Base-by-base conservation (phyloP, 768 basidiomycete genomes). In the Podaxis sp. region DNA sequence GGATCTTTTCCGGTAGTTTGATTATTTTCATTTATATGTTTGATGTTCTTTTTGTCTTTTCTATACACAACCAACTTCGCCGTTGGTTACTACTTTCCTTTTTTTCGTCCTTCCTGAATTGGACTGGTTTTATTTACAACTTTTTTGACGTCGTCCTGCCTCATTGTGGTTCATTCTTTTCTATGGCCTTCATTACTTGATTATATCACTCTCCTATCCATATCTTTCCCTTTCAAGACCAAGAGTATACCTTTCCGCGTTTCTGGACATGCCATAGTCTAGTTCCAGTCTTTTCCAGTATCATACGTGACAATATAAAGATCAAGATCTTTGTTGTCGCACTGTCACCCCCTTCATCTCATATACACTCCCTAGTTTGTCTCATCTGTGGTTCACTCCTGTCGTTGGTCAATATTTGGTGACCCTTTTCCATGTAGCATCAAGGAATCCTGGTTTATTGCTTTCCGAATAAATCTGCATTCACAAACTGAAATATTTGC, bases 1-100 rank as follows among this genome's bases (percentile, higher is more conserved):
- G 65, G 87, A 87, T 70, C 78, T 90, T 46, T 68, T 89, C 61
- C 84, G 73, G 65, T 74, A 66, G 51, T 52, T 60, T 56, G 49
- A 49, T 57, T 53, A 59, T 63, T 59, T 63, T 15, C 49, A 13
- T 15, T 46, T 59, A 24, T 52, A 28, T n/a, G 1, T 15, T 52
- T 46, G 28, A 26, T 28, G 11, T 58, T 30, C 39, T 53, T 28
- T 44, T 36, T 57, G 19, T 57, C 28, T 48, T 39, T 65, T 26
- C 40, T 59, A 17, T 26, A 7, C 44, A 13, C 48, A 40, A 57
- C 38, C 33, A 11, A 36, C 2, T n/a, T 40, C 55, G 40, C 17
- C 56, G n/a, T 57, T 30, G 62, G 22, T 51, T 42, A 44, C 26
- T 28, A 28, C 51, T 44, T 40, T 40, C 57, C 51, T 55, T 39